Percentiles rank a stretch among this genome's conserved stretches.
Conservation (phyloP, 2,329 filamentous ascomycete genomes). For the Fusarium musae region DNA sequence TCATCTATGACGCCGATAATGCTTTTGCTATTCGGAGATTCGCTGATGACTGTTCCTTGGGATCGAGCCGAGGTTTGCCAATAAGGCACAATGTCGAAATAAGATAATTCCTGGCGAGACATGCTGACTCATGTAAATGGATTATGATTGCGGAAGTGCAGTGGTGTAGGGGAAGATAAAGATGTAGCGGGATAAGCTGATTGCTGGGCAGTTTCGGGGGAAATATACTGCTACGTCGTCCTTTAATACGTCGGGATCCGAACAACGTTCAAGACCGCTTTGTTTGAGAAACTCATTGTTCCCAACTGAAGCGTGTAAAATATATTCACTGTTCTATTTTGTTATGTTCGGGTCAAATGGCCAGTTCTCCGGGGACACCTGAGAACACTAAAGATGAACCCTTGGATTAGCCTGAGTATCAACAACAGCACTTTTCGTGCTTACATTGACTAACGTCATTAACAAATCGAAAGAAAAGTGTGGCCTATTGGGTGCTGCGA, state of each 20-base stretch:
- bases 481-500: fast-evolving
- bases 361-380: too few relatives aligned
- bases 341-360: too few relatives aligned
- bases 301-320: fast-evolving
- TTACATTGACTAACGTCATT: too few relatives aligned
- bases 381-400: too few relatives aligned
- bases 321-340: neutral
- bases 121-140: fast-evolving
- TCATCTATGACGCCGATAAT: fast-evolving
- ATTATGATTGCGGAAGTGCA: fast-evolving
- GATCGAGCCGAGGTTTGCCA: fast-evolving
- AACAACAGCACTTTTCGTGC: too few relatives aligned
- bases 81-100: neutral
- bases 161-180: fast-evolving
- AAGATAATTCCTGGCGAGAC: neutral
- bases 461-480: neutral
- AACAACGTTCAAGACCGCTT: neutral
- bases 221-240: neutral
- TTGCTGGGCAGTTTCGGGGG: fast-evolving
- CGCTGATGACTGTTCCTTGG: fast-evolving
- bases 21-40: neutral
- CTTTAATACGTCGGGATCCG: neutral
- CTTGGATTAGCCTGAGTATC: too few relatives aligned
- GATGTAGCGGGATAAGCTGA: fast-evolving
- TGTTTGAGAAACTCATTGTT: neutral